These are phyloP conservation scores for Microsporum ferrugineum DNA, from an alignment of 2,329 filamentous ascomycete species.

Conservation along the genomic window DNA sequence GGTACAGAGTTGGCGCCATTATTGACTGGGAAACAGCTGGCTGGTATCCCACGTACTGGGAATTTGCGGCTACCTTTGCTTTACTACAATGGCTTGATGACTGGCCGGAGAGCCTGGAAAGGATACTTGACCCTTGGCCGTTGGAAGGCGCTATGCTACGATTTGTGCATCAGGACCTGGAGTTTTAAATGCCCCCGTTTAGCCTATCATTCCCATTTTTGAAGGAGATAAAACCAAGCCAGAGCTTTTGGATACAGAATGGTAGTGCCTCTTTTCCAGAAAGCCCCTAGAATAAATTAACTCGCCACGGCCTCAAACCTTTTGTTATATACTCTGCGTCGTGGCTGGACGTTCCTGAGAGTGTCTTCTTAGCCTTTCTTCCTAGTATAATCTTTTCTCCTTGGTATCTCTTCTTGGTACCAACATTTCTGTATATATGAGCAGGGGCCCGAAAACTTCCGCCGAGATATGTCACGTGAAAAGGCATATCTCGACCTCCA, in stretches of 20 bases:
- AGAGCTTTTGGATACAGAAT: no score
- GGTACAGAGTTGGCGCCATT: conserved; percentile 11
- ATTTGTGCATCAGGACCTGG: no score
- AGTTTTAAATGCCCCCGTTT: no score
- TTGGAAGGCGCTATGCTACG: no score
- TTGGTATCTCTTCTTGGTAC: background rate
- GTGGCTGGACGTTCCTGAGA: background rate
- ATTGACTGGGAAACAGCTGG: conserved; percentile 21
- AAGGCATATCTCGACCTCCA: background rate
- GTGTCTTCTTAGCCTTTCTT: background rate
- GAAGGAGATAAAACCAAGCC: no score
- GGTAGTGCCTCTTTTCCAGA: background rate
- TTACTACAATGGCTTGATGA: conserved; percentile 19
- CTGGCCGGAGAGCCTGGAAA: conserved; percentile 19
- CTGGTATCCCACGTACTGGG: conserved; percentile 23
- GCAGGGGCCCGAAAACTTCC: background rate
- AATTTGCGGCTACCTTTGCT: conserved; percentile 12
- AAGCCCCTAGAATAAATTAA: background rate
- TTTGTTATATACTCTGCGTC: background rate
- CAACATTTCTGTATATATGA: background rate
- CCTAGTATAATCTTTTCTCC: background rate
- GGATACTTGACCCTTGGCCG: conserved; percentile 6
- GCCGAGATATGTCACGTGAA: background rate
- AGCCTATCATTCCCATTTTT: no score
- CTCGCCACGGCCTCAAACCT: background rate